Evolutionary conservation across 2,329 filamentous ascomycete species (phyloP), one percentile per base, ranked within the genome.

Genomic region (Talaromyces sp.): DNA sequence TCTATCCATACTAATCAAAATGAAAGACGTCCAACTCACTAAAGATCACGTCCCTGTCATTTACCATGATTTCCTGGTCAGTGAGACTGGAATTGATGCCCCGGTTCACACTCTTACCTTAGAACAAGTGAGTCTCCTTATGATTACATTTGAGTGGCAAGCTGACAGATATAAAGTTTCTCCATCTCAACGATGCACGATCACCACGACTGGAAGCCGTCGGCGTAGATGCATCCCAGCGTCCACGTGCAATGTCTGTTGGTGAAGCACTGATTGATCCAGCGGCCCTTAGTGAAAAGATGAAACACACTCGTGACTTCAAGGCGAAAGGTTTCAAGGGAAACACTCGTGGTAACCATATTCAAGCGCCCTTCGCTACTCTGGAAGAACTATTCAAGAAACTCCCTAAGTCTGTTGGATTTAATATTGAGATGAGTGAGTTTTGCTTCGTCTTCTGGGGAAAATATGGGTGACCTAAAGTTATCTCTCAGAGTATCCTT

Each of bases 11-110:
- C 33, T 35, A 58, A 59, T 41, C 16, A 45, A 47, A 10, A n/a
- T 33, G 24, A 62, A 90, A 72, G 95, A 99, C 75, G 95, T 99
- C 0, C 95, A 99, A 75, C 82, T 99, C 45, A 99, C 95, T n/a
- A 99, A 99, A 74, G 95, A 99, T 74, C 93, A 96, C 72, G 93
- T 99, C 1, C 95, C 95, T 0, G 94, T 99, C 69, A 97, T 99
- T 72, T 99, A 99, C 75, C 95, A 99, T 75, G 95, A 99, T 77
- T 99, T 99, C 73, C 83, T 98, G 14, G 95, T 99, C 75, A 97
- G 93, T 74, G 95, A 99, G 79, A 98, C 95, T 0, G 95, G 96
- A 10, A 95, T 97, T 62, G 95, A 99, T 74, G 95, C 95, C 0
- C 95, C 95, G 0, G 94, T 99, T 1, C 95, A 99, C 75, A 96